A percentile compares a stretch with the other conserved stretches of the same genome.
Evolutionary conservation across 2,329 filamentous ascomycete genomes (phyloP).

Genomic region (Cytospora piceicola): DNA sequence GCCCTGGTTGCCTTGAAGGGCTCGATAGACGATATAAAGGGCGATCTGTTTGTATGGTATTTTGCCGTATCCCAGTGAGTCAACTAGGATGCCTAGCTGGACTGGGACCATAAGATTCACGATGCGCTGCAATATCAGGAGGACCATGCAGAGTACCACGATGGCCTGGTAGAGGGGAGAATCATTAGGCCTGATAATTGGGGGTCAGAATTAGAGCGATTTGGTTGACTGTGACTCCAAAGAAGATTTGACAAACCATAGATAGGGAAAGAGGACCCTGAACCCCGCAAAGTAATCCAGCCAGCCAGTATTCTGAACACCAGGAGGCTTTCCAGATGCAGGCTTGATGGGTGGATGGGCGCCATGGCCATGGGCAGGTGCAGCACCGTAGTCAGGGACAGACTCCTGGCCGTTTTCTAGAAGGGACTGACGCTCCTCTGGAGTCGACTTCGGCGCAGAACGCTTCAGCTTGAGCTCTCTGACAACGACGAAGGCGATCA

Average conservation of each 20-base stretch:
- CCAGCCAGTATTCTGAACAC: slow-evolving; percentile 46
- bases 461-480: slow-evolving; percentile 41
- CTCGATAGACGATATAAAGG: slow-evolving; percentile 49
- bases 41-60: slow-evolving; percentile 48
- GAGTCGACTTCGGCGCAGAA: slow-evolving; percentile 35
- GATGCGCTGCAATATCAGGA: slow-evolving; percentile 48
- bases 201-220: slow-evolving; percentile 25
- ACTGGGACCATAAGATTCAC: slow-evolving; percentile 50
- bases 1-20: slow-evolving; percentile 51
- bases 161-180: slow-evolving; percentile 46
- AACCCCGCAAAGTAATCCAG: slow-evolving; percentile 52
- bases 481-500: slow-evolving; percentile 40
- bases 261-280: slow-evolving; percentile 49
- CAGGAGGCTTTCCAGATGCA: slow-evolving; percentile 30
- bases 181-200: slow-evolving; percentile 43
- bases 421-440: slow-evolving; percentile 45
- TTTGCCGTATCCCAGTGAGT: slow-evolving; percentile 45
- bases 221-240: slow-evolving; percentile 23
- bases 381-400: slow-evolving; percentile 28
- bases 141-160: slow-evolving; percentile 46
- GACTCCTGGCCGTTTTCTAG: slow-evolving; percentile 45
- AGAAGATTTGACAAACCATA: slow-evolving; percentile 39
- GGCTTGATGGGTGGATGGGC: slow-evolving; percentile 37
- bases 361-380: neutral
- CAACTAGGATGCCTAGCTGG: slow-evolving; percentile 48